These are phyloP conservation scores for Flaveria floridana DNA, from an alignment of 140 eudicot genomes.

Conservation along the genomic window DNA sequence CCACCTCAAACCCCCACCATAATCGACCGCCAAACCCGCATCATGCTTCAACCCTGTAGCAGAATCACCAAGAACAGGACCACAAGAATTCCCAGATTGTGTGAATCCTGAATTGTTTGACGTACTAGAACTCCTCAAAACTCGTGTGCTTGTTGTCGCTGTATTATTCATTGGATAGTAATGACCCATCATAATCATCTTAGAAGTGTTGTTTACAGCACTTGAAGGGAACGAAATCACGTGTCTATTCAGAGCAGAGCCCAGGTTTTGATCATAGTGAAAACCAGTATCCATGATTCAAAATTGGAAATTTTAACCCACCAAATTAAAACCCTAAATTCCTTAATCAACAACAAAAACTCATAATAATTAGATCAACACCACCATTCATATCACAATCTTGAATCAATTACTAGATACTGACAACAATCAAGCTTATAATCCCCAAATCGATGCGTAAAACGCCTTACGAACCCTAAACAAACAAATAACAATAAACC, in stretches of 20 bases:
- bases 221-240: constrained; percentile 47
- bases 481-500: constrained; percentile 5
- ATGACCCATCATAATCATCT: constrained; percentile 53
- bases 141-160: constrained; percentile 27
- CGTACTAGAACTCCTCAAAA: constrained; percentile 40
- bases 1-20: constrained; percentile 3
- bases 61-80: constrained; percentile 54
- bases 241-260: constrained; percentile 37
- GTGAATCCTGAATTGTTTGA: constrained; percentile 35
- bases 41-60: constrained; percentile 68
- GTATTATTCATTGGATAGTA: constrained; percentile 30
- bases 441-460: constrained; percentile 11
- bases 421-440: not conserved
- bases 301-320: not conserved
- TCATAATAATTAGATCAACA: constrained; percentile 24
- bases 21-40: constrained; percentile 66
- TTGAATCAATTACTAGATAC: not conserved
- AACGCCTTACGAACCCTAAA: constrained; percentile 19
- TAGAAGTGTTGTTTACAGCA: constrained; percentile 38
- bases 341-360: constrained; percentile 1
- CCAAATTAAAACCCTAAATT: constrained; percentile 29
- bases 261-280: constrained; percentile 34
- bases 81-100: constrained; percentile 36
- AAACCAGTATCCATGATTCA: constrained; percentile 50
- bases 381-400: constrained; percentile 5